Percentiles rank a stretch among this genome's conserved stretches.
Evolutionary conservation across 2,329 filamentous ascomycete species (phyloP).

Genomic region (Emydomyces testavorans): DNA sequence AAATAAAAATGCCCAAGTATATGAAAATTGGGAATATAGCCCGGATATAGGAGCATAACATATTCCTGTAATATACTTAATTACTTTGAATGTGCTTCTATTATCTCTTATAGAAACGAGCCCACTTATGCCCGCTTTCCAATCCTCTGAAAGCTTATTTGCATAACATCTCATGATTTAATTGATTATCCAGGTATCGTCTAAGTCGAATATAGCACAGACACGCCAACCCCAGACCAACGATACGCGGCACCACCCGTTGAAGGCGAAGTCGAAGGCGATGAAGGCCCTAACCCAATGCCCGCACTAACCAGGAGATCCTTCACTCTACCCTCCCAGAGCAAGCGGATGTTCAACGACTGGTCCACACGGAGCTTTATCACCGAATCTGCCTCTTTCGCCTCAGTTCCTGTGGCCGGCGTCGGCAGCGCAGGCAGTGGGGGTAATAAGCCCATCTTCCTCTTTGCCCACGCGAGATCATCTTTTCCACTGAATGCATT

Average conservation of each 20-base stretch:
- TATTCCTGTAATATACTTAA: slow-evolving; percentile 11
- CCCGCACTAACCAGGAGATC: slow-evolving; percentile 86
- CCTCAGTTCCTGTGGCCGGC: slow-evolving; percentile 12
- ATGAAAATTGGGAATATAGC: neutral
- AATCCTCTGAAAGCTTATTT: neutral
- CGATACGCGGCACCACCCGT: slow-evolving; percentile 24
- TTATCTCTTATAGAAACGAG: slow-evolving; percentile 2
- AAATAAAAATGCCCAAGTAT: neutral
- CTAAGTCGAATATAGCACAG: slow-evolving; percentile 34
- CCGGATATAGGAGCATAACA: neutral
- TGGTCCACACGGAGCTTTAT: slow-evolving; percentile 85
- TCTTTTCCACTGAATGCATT: slow-evolving; percentile 38
- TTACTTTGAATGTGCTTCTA: neutral
- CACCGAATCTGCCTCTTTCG: slow-evolving; percentile 58
- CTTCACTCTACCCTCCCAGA: slow-evolving; percentile 91
- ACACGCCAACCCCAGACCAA: slow-evolving; percentile 34
- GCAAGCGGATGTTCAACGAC: slow-evolving; percentile 67
- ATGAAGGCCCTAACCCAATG: slow-evolving; percentile 58
- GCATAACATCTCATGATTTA: neutral
- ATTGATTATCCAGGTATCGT: neutral
- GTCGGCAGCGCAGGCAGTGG: slow-evolving; percentile 4
- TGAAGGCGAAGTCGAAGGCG: slow-evolving; percentile 19
- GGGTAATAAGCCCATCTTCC: slow-evolving; percentile 24
- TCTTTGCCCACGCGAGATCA: slow-evolving; percentile 36
- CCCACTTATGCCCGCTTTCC: neutral